A percentile compares a stretch with the other conserved stretches of the same genome.
Conservation (phyloP, 2,329 filamentous ascomycete genomes). For the Aspergillus tubingensis region DNA sequence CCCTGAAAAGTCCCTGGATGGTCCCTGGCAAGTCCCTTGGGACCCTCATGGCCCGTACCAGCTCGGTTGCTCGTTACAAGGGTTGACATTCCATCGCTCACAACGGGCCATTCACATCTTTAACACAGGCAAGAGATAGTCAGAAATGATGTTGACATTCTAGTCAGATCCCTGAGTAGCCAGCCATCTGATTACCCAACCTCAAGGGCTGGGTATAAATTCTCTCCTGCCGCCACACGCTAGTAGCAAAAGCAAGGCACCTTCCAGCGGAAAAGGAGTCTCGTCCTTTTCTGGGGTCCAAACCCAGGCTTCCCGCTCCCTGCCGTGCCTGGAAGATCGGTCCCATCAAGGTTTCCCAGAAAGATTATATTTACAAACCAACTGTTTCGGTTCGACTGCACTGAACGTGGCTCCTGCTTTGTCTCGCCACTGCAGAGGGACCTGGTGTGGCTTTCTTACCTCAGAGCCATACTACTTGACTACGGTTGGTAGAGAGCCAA, state of each 20-base stretch:
- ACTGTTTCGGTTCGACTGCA: not conserved
- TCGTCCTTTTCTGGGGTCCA: not conserved
- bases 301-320: not conserved
- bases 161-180: not conserved
- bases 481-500: not conserved
- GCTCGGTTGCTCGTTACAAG: not conserved
- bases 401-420: not conserved
- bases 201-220: not conserved
- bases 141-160: not conserved
- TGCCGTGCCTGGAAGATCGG: slow-evolving; percentile 1
- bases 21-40: not conserved
- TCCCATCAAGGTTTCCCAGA: not conserved
- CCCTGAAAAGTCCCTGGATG: not conserved
- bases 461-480: not conserved
- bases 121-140: too few species aligned
- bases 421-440: not conserved
- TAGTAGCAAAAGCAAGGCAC: not conserved
- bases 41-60: not conserved
- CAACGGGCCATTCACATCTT: too few species aligned
- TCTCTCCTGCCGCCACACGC: not conserved
- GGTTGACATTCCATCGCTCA: too few species aligned
- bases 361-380: not conserved
- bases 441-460: not conserved
- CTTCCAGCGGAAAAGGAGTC: not conserved
- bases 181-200: not conserved